Conservation (phyloP, 163 green algal species). For the Volvox carteri region DNA sequence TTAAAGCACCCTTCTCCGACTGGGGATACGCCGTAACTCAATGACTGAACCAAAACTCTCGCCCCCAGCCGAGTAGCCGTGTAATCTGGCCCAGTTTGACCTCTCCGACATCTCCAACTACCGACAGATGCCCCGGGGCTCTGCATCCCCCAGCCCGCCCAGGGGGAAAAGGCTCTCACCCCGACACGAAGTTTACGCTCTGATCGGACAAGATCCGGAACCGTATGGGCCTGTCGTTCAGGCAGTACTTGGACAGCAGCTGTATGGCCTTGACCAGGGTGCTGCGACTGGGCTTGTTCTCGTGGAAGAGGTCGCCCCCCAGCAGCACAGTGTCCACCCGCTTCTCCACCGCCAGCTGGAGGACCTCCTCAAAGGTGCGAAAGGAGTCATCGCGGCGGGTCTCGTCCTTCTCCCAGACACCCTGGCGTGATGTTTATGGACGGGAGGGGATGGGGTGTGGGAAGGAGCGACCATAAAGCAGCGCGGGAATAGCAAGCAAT, state of each 20-base stretch:
- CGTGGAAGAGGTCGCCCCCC: conserved; percentile 98
- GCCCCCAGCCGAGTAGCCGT: no score
- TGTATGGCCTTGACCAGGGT: conserved; percentile 94
- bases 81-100: no score
- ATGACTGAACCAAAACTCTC: no score
- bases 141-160: no score
- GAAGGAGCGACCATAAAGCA: background rate
- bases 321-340: conserved; percentile 39
- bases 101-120: no score
- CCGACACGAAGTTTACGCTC: conserved; percentile 85
- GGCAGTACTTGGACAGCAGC: conserved; percentile 89
- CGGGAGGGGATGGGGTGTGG: background rate
- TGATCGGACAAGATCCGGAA: conserved; percentile 92
- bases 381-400: conserved; percentile 96
- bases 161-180: conserved; percentile 68
- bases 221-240: conserved; percentile 83
- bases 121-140: no score
- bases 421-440: conserved; percentile 66
- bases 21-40: no score
- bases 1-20: no score
- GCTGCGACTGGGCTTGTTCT: conserved; percentile 94
- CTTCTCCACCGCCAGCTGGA: conserved; percentile 76
- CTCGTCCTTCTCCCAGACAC: conserved; percentile 96
- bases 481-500: background rate
- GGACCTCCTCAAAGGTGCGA: conserved; percentile 93